phyloP scores from a whole-genome alignment of 352 stramenopile genomes.

The Discostella stelligera region DNA sequence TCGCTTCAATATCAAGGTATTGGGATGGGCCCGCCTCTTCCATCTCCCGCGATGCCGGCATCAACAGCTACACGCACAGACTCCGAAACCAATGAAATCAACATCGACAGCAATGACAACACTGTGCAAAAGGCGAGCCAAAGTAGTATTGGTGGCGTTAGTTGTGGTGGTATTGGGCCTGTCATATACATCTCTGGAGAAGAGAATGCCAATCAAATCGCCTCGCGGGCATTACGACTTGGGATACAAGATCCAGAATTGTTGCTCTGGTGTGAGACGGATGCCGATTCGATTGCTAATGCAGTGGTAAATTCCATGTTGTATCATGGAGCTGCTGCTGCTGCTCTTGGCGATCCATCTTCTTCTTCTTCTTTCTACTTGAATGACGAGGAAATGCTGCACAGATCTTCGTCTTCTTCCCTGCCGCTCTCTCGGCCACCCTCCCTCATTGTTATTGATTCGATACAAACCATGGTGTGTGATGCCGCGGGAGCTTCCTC shows the following conservation, averaged over 20 bases:
- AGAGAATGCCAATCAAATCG: constrained; percentile 94
- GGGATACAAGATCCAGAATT: constrained; percentile 75
- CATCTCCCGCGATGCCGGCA: constrained; percentile 11
- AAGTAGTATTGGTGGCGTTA: neutral
- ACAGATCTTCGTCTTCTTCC: neutral
- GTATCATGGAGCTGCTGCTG: neutral
- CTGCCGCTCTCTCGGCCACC: constrained; percentile 37
- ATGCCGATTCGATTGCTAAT: constrained; percentile 62
- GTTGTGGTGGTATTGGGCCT: constrained; percentile 38
- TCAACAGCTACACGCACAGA: too few species aligned
- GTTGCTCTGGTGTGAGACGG: constrained; percentile 65
- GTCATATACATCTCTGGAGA: constrained; percentile 96
- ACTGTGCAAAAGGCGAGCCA: too few species aligned
- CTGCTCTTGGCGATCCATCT: neutral
- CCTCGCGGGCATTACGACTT: constrained; percentile 88
- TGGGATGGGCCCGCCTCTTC: constrained; percentile 59
- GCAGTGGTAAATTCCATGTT: constrained; percentile 46
- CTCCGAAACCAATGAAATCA: too few species aligned
- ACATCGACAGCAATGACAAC: too few species aligned
- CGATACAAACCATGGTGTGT: constrained; percentile 94
- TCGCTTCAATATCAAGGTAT: constrained; percentile 47
- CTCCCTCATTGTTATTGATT: constrained; percentile 90
- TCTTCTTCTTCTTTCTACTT: neutral
- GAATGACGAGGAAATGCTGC: too few species aligned
- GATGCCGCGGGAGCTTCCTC: constrained; percentile 82